phyloP scores from a whole-genome alignment of 2,329 filamentous ascomycete species.

The Pseudocercospora eumusae region DNA sequence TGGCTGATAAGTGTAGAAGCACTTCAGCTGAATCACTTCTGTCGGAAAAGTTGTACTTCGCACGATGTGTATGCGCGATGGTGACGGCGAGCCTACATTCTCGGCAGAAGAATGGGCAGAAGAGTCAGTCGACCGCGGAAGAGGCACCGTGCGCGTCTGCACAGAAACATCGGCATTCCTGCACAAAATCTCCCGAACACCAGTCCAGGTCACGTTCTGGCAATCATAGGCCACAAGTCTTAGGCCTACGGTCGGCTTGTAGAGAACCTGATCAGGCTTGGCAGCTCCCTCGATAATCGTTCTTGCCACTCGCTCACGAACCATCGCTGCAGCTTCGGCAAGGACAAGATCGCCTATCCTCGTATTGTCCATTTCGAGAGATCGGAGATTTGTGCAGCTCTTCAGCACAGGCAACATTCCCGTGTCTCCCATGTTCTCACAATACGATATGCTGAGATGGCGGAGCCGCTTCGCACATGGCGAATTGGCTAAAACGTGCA shows the following conservation, averaged over 20 bases:
- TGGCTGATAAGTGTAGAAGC: constrained; percentile 93
- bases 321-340: constrained; percentile 78
- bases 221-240: constrained; percentile 87
- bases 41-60: constrained; percentile 62
- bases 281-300: constrained; percentile 47
- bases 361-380: constrained; percentile 89
- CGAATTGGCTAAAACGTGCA: constrained; percentile 73
- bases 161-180: constrained; percentile 75
- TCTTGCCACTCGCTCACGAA: constrained; percentile 58
- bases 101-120: constrained; percentile 32
- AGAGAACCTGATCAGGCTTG: constrained; percentile 23
- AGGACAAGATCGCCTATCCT: constrained; percentile 83
- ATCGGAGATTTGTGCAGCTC: constrained; percentile 67
- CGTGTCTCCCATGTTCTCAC: constrained; percentile 77
- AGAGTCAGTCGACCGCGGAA: constrained; percentile 26
- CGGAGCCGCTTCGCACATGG: constrained; percentile 71
- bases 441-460: constrained; percentile 87
- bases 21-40: constrained; percentile 83
- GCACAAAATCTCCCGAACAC: constrained; percentile 80
- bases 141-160: constrained; percentile 39
- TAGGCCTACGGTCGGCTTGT: constrained; percentile 59
- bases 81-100: constrained; percentile 18
- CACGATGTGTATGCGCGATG: constrained; percentile 35
- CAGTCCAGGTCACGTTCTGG: constrained; percentile 87
- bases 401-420: constrained; percentile 84